A percentile compares a stretch with the other conserved stretches of the same genome.
These are phyloP conservation scores for Casuarina cunninghamiana DNA, from an alignment of 306 rosid genomes.

Conservation along the genomic window DNA sequence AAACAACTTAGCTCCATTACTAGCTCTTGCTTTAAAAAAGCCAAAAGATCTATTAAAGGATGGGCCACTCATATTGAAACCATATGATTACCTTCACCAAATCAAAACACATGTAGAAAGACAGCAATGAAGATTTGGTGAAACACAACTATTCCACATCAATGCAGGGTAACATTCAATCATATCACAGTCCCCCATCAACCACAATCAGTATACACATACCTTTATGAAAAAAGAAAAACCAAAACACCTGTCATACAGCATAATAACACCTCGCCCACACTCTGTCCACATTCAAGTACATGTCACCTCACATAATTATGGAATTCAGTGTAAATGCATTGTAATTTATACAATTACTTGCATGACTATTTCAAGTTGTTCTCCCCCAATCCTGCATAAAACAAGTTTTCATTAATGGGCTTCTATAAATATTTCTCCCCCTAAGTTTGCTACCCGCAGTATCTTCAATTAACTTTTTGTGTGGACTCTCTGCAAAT, in stretches of 20 bases:
- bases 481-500: background rate
- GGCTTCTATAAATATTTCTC: background rate
- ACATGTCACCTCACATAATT: background rate
- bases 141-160: background rate
- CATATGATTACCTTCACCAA: background rate
- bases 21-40: slow-evolving; percentile 4
- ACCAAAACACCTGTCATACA: background rate
- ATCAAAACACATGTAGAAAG: background rate
- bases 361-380: background rate
- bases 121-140: background rate
- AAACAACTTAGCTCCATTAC: slow-evolving; percentile 14
- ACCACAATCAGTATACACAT: too few species aligned
- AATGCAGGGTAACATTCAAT: background rate
- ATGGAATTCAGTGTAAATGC: background rate
- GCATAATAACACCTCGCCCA: background rate
- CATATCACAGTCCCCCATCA: background rate
- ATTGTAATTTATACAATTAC: background rate
- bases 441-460: background rate
- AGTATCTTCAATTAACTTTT: background rate
- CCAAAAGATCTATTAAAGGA: background rate
- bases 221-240: background rate
- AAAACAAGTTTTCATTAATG: background rate
- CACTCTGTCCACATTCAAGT: background rate
- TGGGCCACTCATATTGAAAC: background rate
- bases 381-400: background rate